Percentiles rank a stretch among this genome's conserved stretches.
Evolutionary conservation across 306 rosid species (phyloP).

Genomic region (Gillenia trifoliata): DNA sequence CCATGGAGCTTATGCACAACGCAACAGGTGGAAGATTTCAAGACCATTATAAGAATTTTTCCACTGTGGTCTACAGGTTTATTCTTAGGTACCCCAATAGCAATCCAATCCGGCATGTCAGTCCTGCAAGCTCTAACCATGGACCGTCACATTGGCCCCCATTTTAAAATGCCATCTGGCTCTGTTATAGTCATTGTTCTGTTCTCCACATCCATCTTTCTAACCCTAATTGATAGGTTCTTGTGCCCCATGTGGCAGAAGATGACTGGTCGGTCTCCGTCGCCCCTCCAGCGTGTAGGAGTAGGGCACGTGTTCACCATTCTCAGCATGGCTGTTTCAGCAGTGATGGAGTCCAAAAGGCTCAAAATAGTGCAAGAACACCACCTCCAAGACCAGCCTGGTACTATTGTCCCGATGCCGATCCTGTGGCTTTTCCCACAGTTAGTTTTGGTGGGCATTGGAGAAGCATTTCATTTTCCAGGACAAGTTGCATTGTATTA

Average conservation of each 20-base stretch:
- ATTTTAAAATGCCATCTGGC: constrained; percentile 49
- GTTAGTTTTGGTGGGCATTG: constrained; percentile 44
- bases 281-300: constrained; percentile 50
- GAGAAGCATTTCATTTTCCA: constrained; percentile 69
- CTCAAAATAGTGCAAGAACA: constrained; percentile 25
- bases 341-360: constrained; percentile 65
- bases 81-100: constrained; percentile 44
- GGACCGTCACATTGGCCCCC: constrained; percentile 53
- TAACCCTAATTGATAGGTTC: constrained; percentile 39
- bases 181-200: constrained; percentile 28
- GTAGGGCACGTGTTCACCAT: constrained; percentile 45
- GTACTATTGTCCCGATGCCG: constrained; percentile 20
- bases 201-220: constrained; percentile 37
- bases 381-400: background rate
- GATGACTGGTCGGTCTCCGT: constrained; percentile 19
- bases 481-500: constrained; percentile 57
- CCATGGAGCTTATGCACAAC: constrained; percentile 57
- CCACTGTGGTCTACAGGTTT: constrained; percentile 49
- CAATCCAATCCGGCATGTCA: constrained; percentile 33
- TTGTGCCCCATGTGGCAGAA: constrained; percentile 40
- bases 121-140: constrained; percentile 55
- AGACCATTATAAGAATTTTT: constrained; percentile 33
- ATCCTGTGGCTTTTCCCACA: constrained; percentile 60
- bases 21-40: constrained; percentile 58
- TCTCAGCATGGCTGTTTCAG: constrained; percentile 37